These are phyloP conservation scores for Hydnum rufescens DNA, from an alignment of 768 basidiomycete species.

Conservation along the genomic window DNA sequence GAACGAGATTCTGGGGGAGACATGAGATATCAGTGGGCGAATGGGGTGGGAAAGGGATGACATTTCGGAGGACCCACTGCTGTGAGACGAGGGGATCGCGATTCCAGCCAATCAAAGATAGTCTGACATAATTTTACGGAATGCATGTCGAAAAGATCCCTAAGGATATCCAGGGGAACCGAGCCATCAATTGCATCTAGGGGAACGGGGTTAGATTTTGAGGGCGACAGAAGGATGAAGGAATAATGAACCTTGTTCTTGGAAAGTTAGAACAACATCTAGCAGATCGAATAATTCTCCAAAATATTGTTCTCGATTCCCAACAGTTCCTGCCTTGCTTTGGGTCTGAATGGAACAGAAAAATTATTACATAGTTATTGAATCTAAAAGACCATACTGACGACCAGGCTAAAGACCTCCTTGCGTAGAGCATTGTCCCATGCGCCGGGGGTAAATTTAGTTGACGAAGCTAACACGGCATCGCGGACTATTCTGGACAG, in stretches of 20 bases:
- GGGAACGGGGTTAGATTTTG: neutral
- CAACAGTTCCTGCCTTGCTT: neutral
- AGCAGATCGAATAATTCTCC: neutral
- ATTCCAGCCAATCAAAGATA: neutral
- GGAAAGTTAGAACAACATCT: neutral
- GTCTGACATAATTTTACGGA: neutral
- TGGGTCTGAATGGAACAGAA: neutral
- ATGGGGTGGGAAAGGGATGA: neutral
- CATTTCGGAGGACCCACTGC: neutral
- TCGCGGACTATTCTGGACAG: neutral
- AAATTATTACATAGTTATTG: neutral
- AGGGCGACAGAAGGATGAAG: neutral
- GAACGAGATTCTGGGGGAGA: constrained; percentile 37
- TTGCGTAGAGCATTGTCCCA: neutral
- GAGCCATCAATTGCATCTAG: neutral
- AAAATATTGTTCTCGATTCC: neutral
- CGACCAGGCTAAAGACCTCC: neutral
- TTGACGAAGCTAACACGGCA: neutral
- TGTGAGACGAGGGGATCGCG: neutral
- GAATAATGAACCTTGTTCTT: neutral
- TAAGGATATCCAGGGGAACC: neutral
- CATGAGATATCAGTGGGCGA: neutral
- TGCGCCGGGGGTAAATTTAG: neutral
- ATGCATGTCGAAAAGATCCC: neutral
- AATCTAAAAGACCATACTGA: neutral